Conservation (phyloP, 495 filamentous ascomycete species). For the Penicillium chermesinum region DNA sequence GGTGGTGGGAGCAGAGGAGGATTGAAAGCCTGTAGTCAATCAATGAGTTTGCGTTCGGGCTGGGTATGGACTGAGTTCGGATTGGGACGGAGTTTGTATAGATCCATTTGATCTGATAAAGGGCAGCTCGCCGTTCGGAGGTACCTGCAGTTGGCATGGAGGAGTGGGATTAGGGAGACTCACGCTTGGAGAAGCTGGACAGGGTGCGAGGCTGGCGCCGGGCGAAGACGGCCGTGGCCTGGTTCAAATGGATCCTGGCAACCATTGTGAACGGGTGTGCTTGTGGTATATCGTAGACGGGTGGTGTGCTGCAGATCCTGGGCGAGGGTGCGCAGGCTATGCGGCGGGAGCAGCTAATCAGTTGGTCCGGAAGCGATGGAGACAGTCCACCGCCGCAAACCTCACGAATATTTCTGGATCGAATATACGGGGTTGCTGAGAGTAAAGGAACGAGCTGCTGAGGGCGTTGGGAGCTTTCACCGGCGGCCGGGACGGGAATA, state of each 20-base stretch:
- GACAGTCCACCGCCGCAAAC: slow-evolving; percentile 30
- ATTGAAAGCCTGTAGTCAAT: slow-evolving; percentile 26
- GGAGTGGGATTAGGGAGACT: too few species aligned
- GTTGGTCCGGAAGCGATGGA: slow-evolving; percentile 21
- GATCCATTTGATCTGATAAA: too few species aligned
- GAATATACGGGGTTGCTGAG: slow-evolving; percentile 5
- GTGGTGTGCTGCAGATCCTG: slow-evolving; percentile 5
- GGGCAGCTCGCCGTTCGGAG: too few species aligned
- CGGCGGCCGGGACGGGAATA: slow-evolving; percentile 43
- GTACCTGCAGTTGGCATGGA: too few species aligned
- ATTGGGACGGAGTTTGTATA: slow-evolving; percentile 3
- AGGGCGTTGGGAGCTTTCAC: slow-evolving; percentile 42
- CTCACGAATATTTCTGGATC: slow-evolving; percentile 12
- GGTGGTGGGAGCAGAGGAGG: slow-evolving; percentile 39
- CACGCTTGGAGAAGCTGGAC: slow-evolving; percentile 31
- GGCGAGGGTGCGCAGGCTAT: slow-evolving; percentile 15
- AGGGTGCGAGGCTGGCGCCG: slow-evolving; percentile 34
- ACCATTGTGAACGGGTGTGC: slow-evolving; percentile 30
- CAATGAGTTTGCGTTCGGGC: neutral
- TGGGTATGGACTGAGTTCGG: slow-evolving; percentile 3
- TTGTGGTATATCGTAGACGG: slow-evolving; percentile 6
- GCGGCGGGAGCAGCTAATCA: slow-evolving; percentile 24
- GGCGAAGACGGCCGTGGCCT: slow-evolving; percentile 36
- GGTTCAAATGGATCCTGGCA: slow-evolving; percentile 30
- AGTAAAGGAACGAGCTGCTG: slow-evolving; percentile 25